Evolutionary conservation across 2,329 filamentous ascomycete genomes (phyloP), one percentile per base, ranked within the genome.

Genomic region (Penicillium sp.): DNA sequence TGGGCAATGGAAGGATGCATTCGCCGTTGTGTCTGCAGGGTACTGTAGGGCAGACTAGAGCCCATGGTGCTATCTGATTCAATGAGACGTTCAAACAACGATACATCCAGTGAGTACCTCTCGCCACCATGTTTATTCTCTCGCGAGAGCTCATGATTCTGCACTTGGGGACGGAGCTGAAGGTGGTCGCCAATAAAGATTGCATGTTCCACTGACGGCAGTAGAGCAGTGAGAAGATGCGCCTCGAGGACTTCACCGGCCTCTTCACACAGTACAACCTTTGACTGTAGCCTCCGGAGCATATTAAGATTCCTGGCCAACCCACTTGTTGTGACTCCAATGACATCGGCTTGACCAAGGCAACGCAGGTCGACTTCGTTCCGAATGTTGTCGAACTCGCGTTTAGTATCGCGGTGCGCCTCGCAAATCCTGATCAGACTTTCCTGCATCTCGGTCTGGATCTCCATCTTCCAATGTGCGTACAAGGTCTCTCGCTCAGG

Each of bases 1-100:
- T 69, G 66, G 0, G 87, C 79, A 9, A 90, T 85, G 0, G 75
- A 76, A 0, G 86, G 87, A 52, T 81, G 78, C 85, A 90, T 90
- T 11, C 86, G 78, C 12, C 85, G 74, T 64, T 90, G 86, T 0
- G 78, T 79, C 11, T 84, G 73, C 2, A 89, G 71, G 3, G 69
- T 73, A 48, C 62, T 69, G 51, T 71, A 71, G 3, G 77, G 76
- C 11, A 78, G 53, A 26, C 52, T 58, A 9, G 61, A 47, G 3
- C 60, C 60, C 42, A 57, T 50, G 5, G 56, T 59, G 38, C 56
- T 52, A 26, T 60, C 58, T 6, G 64, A 63, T 7, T 67, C 61
- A 5, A 78, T 74, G 0, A 83, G 72, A 26, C 81, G 67, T 66
- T 83, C 81, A 62, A 84, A 83, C 1, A 81, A 71, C 1, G 75